These are phyloP conservation scores for Lachancea sp. DNA, from an alignment of 805 yeast genomes.

Conservation along the genomic window DNA sequence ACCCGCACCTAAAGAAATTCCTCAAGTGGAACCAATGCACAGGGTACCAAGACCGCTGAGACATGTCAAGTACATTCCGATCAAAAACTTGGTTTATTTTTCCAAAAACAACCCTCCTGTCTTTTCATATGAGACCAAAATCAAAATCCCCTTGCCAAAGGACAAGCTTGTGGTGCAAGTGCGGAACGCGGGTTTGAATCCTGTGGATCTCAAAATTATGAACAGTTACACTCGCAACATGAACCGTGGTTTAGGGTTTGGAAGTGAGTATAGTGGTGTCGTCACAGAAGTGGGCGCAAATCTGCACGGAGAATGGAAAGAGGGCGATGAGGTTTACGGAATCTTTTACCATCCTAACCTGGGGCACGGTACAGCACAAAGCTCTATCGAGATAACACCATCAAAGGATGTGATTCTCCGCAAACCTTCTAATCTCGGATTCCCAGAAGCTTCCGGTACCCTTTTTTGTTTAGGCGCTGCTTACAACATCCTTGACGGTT, in stretches of 20 bases:
- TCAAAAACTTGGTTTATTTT: constrained; percentile 40
- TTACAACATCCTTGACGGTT: constrained; percentile 35
- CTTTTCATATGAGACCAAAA: constrained; percentile 49
- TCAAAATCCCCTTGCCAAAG: constrained; percentile 43
- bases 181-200: constrained; percentile 53
- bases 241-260: constrained; percentile 56
- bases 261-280: constrained; percentile 63
- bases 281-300: constrained; percentile 49
- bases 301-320: constrained; percentile 35
- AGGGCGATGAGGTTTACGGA: constrained; percentile 66
- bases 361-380: constrained; percentile 52
- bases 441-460: constrained; percentile 57
- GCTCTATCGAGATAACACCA: constrained; percentile 52
- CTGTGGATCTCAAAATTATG: constrained; percentile 57
- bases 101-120: constrained; percentile 34
- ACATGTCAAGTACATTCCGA: constrained; percentile 46
- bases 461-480: constrained; percentile 64
- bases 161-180: constrained; percentile 52
- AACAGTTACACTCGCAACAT: constrained; percentile 48
- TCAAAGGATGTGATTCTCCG: constrained; percentile 40
- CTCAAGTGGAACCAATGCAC: constrained; percentile 21
- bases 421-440: constrained; percentile 42
- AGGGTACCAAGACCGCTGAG: constrained; percentile 44
- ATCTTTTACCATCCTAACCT: constrained; percentile 44
- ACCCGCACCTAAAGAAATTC: constrained; percentile 26